Base-by-base conservation (phyloP, 495 filamentous ascomycete species). In the Penicillium flavigenum region DNA sequence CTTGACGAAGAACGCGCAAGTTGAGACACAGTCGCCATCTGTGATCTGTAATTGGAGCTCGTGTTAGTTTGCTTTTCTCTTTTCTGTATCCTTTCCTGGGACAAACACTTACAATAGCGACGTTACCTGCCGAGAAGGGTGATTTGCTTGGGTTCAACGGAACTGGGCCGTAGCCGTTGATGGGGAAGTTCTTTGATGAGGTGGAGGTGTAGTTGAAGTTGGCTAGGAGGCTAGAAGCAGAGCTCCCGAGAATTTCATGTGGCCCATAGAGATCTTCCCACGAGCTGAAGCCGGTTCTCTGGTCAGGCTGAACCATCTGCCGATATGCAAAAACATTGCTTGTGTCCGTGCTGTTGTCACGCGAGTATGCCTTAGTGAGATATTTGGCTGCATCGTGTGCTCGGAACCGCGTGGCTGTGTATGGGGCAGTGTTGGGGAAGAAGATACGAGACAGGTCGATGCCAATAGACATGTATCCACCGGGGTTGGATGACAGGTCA, bases 11-110 rank as follows among this genome's bases (percentile, higher is more conserved):
- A 86, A 68, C 5, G 81, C 79, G 71, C 86, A 89, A 2, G 84
- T 85, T 4, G 83, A 86, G 27, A 78, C 81, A 69, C 86, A 89
- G 60, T 79, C 78, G 44, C 86, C 85, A 65, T 88, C 85, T 29
- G 78, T 78, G 38, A 71, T 64, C 67, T 70, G 39, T 20, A 47
- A 31, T 29, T 46, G 0, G 47, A 26, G 11, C 39, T 48, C 31
- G 5, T 16, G 39, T 62, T 57, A 65, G 41, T 27, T 49, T 1
- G 42, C 19, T 27, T 36, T 34, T 17, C 24, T 27, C 6, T 44
- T 44, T 44, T 22, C 9, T 16, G 20, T 34, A 6, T 12, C 10
- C 20, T 42, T 29, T 17, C n/a, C 7, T 5, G 39, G 12, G 3
- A 17, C 5, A 26, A 17, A 14, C 1, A 67, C 63, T 51, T 60